Percentiles rank a stretch among this genome's conserved stretches.
phyloP scores from a whole-genome alignment of 1,284 basidiomycete species.

The Golubevia pallescens region DNA sequence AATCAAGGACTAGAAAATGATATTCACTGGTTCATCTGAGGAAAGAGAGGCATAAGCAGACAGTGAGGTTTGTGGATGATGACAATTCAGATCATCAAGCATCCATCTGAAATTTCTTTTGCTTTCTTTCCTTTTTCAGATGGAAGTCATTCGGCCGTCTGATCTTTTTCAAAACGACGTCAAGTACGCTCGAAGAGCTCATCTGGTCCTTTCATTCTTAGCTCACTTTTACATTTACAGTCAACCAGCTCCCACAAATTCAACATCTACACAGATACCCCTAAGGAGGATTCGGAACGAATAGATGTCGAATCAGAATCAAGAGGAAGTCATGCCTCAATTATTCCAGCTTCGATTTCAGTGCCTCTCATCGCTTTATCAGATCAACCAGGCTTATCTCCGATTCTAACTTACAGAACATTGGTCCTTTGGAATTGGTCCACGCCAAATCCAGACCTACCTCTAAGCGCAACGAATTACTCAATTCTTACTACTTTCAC shows the following conservation, averaged over 20 bases:
- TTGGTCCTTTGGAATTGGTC: conserved; percentile 60
- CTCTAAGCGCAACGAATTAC: too few species aligned
- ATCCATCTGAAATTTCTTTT: background rate
- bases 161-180: conserved; percentile 38
- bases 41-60: background rate
- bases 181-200: conserved; percentile 71
- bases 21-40: background rate
- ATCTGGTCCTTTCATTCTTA: conserved; percentile 82
- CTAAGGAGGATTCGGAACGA: background rate
- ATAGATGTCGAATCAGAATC: background rate
- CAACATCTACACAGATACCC: background rate
- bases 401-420: conserved; percentile 54
- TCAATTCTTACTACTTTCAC: conserved; percentile 39
- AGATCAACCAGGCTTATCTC: conserved; percentile 45
- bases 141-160: conserved; percentile 33
- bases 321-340: background rate
- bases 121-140: conserved; percentile 9
- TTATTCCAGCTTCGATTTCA: background rate
- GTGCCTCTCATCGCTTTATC: conserved; percentile 21
- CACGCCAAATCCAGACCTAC: conserved; percentile 29
- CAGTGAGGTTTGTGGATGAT: background rate
- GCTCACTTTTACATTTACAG: conserved; percentile 89
- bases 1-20: background rate
- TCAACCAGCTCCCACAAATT: conserved; percentile 67
- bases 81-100: background rate